These are phyloP conservation scores for Otatea glauca DNA, from an alignment of 176 grass and related monocot genomes.

Conservation along the genomic window DNA sequence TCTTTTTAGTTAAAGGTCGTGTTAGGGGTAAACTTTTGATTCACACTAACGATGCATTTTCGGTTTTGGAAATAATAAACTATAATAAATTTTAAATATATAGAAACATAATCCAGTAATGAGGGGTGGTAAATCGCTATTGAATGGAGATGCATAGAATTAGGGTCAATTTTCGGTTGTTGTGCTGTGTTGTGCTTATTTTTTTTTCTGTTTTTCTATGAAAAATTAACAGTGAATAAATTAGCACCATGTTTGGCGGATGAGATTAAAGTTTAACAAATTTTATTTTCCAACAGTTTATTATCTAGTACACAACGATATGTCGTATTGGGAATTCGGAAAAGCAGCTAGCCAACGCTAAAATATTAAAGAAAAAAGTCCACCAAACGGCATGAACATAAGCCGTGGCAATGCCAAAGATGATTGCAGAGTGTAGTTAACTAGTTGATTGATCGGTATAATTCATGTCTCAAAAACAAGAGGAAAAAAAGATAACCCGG, in stretches of 20 bases:
- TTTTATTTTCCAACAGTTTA: neutral
- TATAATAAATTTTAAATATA: neutral
- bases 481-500: no score
- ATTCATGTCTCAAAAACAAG: no score
- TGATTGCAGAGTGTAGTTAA: no score
- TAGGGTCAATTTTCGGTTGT: neutral
- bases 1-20: accelerated
- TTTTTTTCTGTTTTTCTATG: neutral
- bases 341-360: neutral
- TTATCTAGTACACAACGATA: neutral
- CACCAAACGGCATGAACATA: no score
- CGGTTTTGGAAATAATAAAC: neutral
- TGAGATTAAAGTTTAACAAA: no score
- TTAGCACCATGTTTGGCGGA: neutral
- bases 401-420: neutral
- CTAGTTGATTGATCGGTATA: no score
- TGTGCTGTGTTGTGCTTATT: neutral
- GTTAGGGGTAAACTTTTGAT: no score
- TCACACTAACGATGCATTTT: no score
- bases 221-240: neutral
- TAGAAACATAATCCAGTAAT: neutral
- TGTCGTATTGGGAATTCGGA: neutral
- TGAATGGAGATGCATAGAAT: neutral
- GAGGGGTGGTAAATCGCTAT: neutral
- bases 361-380: neutral